Evolutionary conservation across 2,329 filamentous ascomycete genomes (phyloP).

Genomic region (Stachybotrys chlorohalonatus): DNA sequence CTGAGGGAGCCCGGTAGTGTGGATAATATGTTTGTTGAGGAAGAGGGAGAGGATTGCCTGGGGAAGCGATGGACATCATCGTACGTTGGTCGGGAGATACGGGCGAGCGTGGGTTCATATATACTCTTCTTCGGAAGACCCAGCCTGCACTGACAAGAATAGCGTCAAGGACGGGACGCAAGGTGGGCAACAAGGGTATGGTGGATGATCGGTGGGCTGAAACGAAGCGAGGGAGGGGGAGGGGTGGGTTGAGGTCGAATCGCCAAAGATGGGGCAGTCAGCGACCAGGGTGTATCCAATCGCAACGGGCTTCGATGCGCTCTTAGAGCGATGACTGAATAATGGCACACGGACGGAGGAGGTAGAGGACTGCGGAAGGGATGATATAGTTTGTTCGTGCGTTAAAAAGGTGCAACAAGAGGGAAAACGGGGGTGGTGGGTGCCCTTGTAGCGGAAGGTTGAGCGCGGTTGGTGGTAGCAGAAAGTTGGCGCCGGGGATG

Average conservation of each 20-base stretch:
- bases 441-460: neutral
- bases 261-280: conserved; percentile 8
- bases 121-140: neutral
- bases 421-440: neutral
- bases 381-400: neutral
- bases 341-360: neutral
- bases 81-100: conserved; percentile 3
- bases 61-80: conserved; percentile 19
- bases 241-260: conserved; percentile 6
- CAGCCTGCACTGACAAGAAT: neutral
- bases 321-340: neutral
- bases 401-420: neutral
- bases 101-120: neutral
- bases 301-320: neutral
- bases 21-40: conserved; percentile 4
- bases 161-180: neutral
- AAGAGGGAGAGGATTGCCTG: conserved; percentile 9
- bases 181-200: neutral
- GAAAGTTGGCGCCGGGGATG: neutral
- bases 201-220: conserved; percentile 17
- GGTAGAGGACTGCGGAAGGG: neutral
- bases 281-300: neutral
- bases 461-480: neutral
- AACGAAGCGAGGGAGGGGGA: conserved; percentile 9
- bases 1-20: conserved; percentile 12